Conservation (phyloP, 306 rosid genomes). For the Medicago lupulina region DNA sequence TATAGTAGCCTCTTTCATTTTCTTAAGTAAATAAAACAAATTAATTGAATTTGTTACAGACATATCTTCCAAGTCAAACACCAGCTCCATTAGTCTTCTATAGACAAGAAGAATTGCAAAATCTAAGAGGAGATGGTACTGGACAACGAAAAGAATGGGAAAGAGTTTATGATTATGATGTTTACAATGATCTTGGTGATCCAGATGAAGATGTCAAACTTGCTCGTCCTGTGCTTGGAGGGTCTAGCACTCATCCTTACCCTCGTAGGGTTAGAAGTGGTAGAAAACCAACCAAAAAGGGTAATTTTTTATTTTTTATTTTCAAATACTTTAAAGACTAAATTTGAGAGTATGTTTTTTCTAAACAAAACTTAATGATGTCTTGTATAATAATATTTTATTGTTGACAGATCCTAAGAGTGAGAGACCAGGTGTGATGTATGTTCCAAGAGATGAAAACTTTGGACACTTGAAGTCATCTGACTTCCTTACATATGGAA, state of each 20-base stretch:
- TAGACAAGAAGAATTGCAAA: constrained; percentile 11
- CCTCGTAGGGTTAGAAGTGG: constrained; percentile 26
- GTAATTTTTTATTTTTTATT: too few species aligned
- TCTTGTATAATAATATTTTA: not conserved
- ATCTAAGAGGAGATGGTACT: constrained; percentile 1
- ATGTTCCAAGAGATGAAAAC: constrained; percentile 21
- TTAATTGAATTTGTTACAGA: not conserved
- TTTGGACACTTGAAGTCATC: constrained; percentile 21
- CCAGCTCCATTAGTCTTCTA: constrained; percentile 2
- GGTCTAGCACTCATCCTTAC: not conserved
- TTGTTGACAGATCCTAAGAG: constrained; percentile 52
- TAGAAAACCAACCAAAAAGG: constrained; percentile 12
- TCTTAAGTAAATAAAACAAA: too few species aligned
- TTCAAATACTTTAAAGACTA: too few species aligned
- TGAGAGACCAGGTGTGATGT: constrained; percentile 37
- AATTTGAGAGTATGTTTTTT: too few species aligned
- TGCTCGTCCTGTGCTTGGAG: not conserved
- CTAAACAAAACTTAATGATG: too few species aligned
- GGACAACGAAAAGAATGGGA: not conserved
- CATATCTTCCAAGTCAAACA: constrained; percentile 17
- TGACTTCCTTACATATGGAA: constrained; percentile 16
- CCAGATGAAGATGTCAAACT: not conserved
- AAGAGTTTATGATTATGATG: constrained; percentile 22
- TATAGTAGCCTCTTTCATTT: too few species aligned
- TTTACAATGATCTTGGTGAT: not conserved